Conservation (phyloP, 2,329 filamentous ascomycete genomes). For the Capronia coronata region DNA sequence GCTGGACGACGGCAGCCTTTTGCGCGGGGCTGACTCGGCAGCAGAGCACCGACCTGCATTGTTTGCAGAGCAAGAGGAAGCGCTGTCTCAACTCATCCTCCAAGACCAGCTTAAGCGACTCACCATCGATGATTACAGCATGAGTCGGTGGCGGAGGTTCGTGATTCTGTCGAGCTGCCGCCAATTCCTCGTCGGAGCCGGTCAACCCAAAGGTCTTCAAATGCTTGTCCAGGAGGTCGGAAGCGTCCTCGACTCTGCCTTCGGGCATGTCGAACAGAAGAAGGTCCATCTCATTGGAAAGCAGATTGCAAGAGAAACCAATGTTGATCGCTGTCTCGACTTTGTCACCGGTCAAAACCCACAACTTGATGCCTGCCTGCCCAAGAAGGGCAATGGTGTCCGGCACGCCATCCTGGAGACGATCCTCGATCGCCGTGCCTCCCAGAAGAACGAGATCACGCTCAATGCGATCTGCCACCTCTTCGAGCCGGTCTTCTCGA, state of each 20-base stretch:
- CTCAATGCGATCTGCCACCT: conserved; percentile 83
- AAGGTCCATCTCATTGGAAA: conserved; percentile 97
- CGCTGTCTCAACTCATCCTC: conserved; percentile 78
- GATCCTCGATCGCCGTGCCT: conserved; percentile 94
- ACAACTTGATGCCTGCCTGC: conserved; percentile 93
- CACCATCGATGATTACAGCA: conserved; percentile 89
- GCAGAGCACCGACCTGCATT: conserved; percentile 92
- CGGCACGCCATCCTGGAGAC: conserved; percentile 91
- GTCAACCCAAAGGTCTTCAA: conserved; percentile 68
- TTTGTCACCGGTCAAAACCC: conserved; percentile 97
- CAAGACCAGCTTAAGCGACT: conserved; percentile 81
- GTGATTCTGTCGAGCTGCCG: conserved; percentile 71
- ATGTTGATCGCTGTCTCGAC: conserved; percentile 99
- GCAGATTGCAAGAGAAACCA: conserved; percentile 94
- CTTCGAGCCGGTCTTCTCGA: conserved; percentile 88
- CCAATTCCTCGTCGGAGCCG: conserved; percentile 78
- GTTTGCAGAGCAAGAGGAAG: conserved; percentile 91
- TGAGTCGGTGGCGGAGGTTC: conserved; percentile 81
- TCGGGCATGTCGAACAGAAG: conserved; percentile 83
- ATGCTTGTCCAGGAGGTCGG: conserved; percentile 67
- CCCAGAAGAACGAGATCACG: conserved; percentile 80
- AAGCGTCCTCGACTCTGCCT: conserved; percentile 57
- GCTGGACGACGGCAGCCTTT: conserved; percentile 90
- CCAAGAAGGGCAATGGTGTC: conserved; percentile 89
- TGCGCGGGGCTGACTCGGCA: conserved; percentile 95